These are phyloP conservation scores for Mortierella sp. DNA, from an alignment of 371 early-diverging fungal genomes.

Conservation along the genomic window DNA sequence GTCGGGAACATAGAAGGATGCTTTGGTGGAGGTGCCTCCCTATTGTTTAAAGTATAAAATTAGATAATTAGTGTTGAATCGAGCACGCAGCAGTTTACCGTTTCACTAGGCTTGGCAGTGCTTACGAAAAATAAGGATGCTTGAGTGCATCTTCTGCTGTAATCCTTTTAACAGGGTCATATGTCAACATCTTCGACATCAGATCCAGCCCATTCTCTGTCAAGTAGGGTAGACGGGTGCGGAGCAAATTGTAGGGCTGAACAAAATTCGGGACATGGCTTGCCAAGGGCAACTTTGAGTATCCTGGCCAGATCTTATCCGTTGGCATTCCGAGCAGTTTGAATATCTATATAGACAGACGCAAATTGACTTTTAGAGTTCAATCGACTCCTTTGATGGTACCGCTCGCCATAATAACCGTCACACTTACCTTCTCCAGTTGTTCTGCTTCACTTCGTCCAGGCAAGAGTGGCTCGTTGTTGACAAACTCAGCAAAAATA, in stretches of 20 bases:
- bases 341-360: slow-evolving; percentile 65
- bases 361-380: no score
- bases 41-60: slow-evolving; percentile 22
- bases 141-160: slow-evolving; percentile 87
- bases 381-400: no score
- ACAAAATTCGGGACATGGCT: slow-evolving; percentile 76
- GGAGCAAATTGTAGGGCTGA: slow-evolving; percentile 67
- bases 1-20: slow-evolving; percentile 95
- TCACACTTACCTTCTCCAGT: slow-evolving; percentile 66
- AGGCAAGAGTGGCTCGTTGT: slow-evolving; percentile 77
- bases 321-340: slow-evolving; percentile 78
- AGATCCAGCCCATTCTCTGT: slow-evolving; percentile 87
- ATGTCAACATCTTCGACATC: slow-evolving; percentile 81
- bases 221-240: slow-evolving; percentile 74
- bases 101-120: no score
- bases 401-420: not conserved
- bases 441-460: slow-evolving; percentile 88
- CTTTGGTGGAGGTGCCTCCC: slow-evolving; percentile 90
- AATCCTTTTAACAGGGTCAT: slow-evolving; percentile 90
- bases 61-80: no score
- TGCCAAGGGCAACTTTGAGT: slow-evolving; percentile 72
- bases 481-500: slow-evolving; percentile 91
- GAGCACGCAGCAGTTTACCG: no score
- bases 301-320: slow-evolving; percentile 82
- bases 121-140: slow-evolving; percentile 87